Base-by-base conservation (phyloP, 2,329 filamentous ascomycete species). In the Pseudogymnoascus sp. region DNA sequence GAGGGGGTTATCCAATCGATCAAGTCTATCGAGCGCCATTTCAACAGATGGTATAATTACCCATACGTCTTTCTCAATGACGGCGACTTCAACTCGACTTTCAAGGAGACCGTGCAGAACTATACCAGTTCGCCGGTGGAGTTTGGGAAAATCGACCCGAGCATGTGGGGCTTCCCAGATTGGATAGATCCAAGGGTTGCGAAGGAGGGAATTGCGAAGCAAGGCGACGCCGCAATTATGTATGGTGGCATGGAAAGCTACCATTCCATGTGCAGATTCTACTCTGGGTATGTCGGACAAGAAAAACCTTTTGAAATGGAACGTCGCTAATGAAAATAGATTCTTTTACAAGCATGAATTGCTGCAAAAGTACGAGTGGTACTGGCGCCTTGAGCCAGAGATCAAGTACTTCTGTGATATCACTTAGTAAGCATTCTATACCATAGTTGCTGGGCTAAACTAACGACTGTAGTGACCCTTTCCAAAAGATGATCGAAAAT, bases 351-450 rank as follows among this genome's bases (percentile, higher is more conserved):
- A 97, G 76, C 94, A 99, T 74, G 89, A 92, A 67, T 84, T 97
- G 35, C 84, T 99, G 53, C 84, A 90, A 73, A 97, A 97, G 77
- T 99, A 97, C 77, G 92, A 97, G 74, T 99, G 94, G 94, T 99
- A 99, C 80, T 99, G 94, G 94, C 91, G 94, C 67, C 81, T 99
- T 70, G 94, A 99, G 82, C 94, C 94, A 68, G 94, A 99, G 77
- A 97, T 99, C 84, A 97, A 93, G 79, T 99, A 97, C 79, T 99
- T 99, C 79, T 99, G 94, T 77, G 94, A 99, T 74, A 97, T 99
- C 69, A 99, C 94, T 68, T 99, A 99, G 90, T 93, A 85, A 66
- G 85, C 74, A 37, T 35, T 14, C 5, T 44, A 16, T 12, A 31
- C 11, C 33, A 60, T 8, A 5, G 18, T 23, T 56, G 16, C 7